These are phyloP conservation scores for Cucumis melo DNA, from an alignment of 306 rosid genomes.

Conservation along the genomic window DNA sequence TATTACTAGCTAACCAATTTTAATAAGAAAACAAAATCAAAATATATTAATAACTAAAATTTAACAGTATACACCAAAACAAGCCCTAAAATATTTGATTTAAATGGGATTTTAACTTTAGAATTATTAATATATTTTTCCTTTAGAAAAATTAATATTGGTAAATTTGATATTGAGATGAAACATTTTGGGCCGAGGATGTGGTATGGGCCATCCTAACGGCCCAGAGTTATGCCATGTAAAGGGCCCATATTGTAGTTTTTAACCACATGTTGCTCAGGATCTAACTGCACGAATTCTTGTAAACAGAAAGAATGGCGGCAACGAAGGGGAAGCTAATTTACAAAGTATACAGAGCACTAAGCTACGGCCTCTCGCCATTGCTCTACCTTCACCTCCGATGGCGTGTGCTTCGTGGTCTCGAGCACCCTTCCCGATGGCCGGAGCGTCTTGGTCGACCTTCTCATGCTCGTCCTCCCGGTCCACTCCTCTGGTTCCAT, in stretches of 20 bases:
- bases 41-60: too few relatives aligned
- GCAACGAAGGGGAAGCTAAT: constrained; percentile 34
- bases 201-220: neutral
- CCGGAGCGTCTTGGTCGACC: constrained; percentile 69
- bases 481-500: constrained; percentile 81
- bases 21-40: too few relatives aligned
- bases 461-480: constrained; percentile 47
- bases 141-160: too few relatives aligned
- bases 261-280: neutral
- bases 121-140: too few relatives aligned
- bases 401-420: constrained; percentile 51
- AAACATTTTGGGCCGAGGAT: neutral
- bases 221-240: neutral
- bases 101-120: too few relatives aligned
- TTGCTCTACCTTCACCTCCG: constrained; percentile 45
- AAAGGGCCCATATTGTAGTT: neutral
- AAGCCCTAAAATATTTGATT: too few relatives aligned
- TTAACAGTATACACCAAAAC: too few relatives aligned
- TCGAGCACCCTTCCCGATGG: constrained; percentile 61
- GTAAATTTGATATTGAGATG: too few relatives aligned
- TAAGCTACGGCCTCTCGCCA: constrained; percentile 50
- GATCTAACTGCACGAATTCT: neutral
- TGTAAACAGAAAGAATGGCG: neutral
- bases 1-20: too few relatives aligned
- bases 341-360: constrained; percentile 53